Evolutionary conservation across 345 rosid genomes (phyloP).

Genomic region (Acer yangbiense): DNA sequence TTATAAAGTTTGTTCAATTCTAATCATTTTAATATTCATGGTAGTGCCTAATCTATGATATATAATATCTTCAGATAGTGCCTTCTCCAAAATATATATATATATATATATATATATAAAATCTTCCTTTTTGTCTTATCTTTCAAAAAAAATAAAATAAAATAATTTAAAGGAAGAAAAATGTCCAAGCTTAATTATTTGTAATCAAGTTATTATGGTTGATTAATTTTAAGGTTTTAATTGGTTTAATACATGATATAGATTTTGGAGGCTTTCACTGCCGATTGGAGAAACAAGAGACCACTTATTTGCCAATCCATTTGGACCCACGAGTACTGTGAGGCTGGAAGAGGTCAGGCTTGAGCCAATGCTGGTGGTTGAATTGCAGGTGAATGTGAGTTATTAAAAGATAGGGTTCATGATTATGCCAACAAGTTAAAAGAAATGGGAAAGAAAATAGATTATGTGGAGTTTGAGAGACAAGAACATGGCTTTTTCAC

Average conservation of each 20-base stretch:
- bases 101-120: no score
- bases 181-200: not conserved
- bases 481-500: slow-evolving; percentile 75
- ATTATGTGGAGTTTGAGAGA: slow-evolving; percentile 61
- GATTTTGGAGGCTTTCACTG: slow-evolving; percentile 88
- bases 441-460: slow-evolving; percentile 54
- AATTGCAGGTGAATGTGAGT: slow-evolving; percentile 60
- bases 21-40: not conserved
- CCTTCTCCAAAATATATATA: slow-evolving; percentile 33
- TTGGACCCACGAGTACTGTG: slow-evolving; percentile 58
- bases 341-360: slow-evolving; percentile 41
- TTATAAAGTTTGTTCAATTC: not conserved
- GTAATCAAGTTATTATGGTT: not conserved
- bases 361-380: slow-evolving; percentile 70
- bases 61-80: slow-evolving; percentile 26
- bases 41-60: slow-evolving; percentile 24
- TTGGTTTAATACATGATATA: slow-evolving; percentile 19
- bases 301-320: slow-evolving; percentile 78
- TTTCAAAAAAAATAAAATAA: no score
- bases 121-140: slow-evolving; percentile 21
- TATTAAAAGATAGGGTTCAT: slow-evolving; percentile 67
- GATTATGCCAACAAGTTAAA: slow-evolving; percentile 66
- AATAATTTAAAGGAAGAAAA: not conserved
- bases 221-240: not conserved
- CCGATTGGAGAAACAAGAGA: slow-evolving; percentile 72